Evolutionary conservation across 805 yeast species (phyloP), one percentile per base, ranked within the genome.

Genomic region (Metschnikowia baotianmanensis): DNA sequence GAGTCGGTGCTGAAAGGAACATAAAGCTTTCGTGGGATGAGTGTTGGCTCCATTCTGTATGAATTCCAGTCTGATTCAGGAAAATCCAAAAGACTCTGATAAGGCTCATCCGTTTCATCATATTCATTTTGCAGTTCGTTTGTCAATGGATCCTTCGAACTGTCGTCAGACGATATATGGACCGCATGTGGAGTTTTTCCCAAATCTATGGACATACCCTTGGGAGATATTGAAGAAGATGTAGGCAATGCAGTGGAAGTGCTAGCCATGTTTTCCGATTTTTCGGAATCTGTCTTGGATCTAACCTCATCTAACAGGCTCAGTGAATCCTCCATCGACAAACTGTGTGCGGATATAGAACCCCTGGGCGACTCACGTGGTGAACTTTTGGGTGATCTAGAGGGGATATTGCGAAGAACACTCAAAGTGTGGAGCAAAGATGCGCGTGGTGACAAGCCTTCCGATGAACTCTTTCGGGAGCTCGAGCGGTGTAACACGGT

Each of bases 1-100:
- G 87, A 76, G 1, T 65, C 57, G 1, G 82, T 78, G 2, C 80
- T 58, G 62, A 81, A 83, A 3, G 95, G 93, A 47, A 86, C 57
- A 49, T 81, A 84, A 20, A 86, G 56, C 13, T 79, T 71, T 45
- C 95, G 69, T 12, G 95, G 93, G 26, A 82, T 71, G 41, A 78
- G 66, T 25, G 82, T 59, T 5, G 86, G 81, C 50, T 82, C 88
- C 61, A 82, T 62, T 29, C 47, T 50, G 46, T 61, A 67, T 34
- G 56, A 52, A 0, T 58, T 59, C 40, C 52, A 52, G 36, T 63
- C 63, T 6, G 57, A 47, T 36, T 57, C 54, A 17, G 67, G 68
- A 48, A 69, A 64, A 42, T 64, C 58, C 22, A 67, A 50, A 31
- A 64, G 43, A 10, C 50, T 40, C 18, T 25, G 37, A 19, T 18